Percentiles rank a stretch among this genome's conserved stretches.
These are phyloP conservation scores for Quercus bicolor DNA, from an alignment of 306 rosid species.

Conservation along the genomic window DNA sequence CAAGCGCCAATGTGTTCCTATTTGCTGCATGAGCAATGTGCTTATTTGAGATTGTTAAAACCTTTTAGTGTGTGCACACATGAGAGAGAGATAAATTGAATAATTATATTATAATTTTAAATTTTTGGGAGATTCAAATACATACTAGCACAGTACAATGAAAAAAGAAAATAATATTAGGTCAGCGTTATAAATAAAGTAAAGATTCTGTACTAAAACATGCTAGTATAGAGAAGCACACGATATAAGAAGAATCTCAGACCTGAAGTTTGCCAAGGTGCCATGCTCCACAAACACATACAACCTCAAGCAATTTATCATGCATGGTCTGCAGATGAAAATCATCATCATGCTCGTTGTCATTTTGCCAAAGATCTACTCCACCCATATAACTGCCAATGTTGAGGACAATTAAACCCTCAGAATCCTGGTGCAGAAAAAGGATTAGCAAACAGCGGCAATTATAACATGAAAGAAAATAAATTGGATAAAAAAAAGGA, in stretches of 20 bases:
- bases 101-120: background rate
- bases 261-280: conserved; percentile 87
- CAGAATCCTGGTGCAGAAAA: conserved; percentile 50
- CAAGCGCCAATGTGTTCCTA: background rate
- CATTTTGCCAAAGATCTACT: conserved; percentile 82
- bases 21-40: no score
- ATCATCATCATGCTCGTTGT: conserved; percentile 56
- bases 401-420: conserved; percentile 78
- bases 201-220: background rate
- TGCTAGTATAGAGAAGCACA: background rate
- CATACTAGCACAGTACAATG: background rate
- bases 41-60: background rate
- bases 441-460: conserved; percentile 2
- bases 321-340: conserved; percentile 60
- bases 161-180: background rate
- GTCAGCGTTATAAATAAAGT: background rate
- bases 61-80: background rate
- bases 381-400: conserved; percentile 90
- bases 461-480: conserved; percentile 7
- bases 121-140: background rate
- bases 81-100: background rate
- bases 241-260: background rate
- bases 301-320: conserved; percentile 69
- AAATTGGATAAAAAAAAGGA: conserved; percentile 9
- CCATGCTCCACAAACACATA: conserved; percentile 78